phyloP scores from a whole-genome alignment of 1,284 basidiomycete genomes.

The Trametes versicolor region DNA sequence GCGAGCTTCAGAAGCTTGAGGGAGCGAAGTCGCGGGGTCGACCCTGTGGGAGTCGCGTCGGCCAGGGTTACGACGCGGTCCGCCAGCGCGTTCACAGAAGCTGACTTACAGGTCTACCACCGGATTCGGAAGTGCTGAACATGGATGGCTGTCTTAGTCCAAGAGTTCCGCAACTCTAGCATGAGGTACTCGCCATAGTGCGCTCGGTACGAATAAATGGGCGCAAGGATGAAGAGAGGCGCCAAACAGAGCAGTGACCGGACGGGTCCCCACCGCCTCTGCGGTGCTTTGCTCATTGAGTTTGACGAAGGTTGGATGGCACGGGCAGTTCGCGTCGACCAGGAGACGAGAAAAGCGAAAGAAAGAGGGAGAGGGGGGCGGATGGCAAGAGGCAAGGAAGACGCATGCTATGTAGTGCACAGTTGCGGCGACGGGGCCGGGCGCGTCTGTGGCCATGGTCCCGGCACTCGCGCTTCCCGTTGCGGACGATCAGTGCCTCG shows the following conservation, averaged over 20 bases:
- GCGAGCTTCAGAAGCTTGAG: slow-evolving; percentile 75
- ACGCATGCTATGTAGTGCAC: background rate
- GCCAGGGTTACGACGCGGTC: background rate
- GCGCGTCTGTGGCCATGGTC: background rate
- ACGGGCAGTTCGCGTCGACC: background rate
- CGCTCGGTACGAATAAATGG: slow-evolving; percentile 42
- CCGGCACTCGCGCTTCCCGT: background rate
- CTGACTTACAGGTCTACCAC: slow-evolving; percentile 49
- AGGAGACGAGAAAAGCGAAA: background rate
- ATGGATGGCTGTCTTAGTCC: background rate
- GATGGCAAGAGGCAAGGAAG: background rate
- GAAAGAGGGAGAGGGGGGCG: background rate
- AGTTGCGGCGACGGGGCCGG: background rate
- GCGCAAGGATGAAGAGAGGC: slow-evolving; percentile 47
- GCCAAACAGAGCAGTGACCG: slow-evolving; percentile 47
- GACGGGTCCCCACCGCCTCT: slow-evolving; percentile 48
- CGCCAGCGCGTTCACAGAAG: background rate
- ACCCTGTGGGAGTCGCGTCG: slow-evolving; percentile 47
- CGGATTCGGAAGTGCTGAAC: slow-evolving; percentile 52
- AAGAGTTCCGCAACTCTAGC: background rate
- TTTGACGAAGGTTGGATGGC: background rate
- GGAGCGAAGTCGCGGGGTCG: slow-evolving; percentile 62
- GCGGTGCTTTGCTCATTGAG: slow-evolving; percentile 36
- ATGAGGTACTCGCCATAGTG: slow-evolving; percentile 44
- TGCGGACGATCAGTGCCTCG: background rate